Evolutionary conservation across 208 protist genomes (phyloP).

Genomic region (Acanthamoeba royreba): DNA sequence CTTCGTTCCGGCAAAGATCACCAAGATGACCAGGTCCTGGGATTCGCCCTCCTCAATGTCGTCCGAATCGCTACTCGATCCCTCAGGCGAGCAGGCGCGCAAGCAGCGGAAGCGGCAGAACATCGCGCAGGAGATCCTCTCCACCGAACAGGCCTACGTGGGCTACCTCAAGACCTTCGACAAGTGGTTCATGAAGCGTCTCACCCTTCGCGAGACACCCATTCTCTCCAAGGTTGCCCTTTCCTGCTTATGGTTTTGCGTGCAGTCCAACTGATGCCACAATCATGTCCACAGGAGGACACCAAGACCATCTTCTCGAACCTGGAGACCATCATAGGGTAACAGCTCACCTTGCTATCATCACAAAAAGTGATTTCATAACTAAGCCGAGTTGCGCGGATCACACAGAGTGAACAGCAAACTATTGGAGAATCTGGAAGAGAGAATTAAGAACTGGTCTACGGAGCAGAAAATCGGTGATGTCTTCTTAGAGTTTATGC

Average conservation of each 20-base stretch:
- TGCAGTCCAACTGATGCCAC: neutral
- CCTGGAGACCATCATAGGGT: slow-evolving; percentile 19
- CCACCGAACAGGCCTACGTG: slow-evolving; percentile 18
- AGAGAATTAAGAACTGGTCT: neutral
- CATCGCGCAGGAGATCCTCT: slow-evolving; percentile 25
- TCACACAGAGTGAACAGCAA: neutral
- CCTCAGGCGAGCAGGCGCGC: neutral
- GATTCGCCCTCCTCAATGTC: neutral
- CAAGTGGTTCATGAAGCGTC: slow-evolving; percentile 31
- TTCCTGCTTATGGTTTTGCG: neutral
- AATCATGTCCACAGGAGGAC: neutral
- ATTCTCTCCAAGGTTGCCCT: neutral
- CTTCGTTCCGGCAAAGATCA: neutral
- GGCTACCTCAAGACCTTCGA: slow-evolving; percentile 34
- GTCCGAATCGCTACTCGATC: neutral
- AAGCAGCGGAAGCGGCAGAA: neutral
- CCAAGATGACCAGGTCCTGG: neutral
- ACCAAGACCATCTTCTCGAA: slow-evolving; percentile 24
- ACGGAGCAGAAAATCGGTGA: slow-evolving; percentile 31
- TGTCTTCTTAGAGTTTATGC: neutral
- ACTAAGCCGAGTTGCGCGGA: too few species aligned
- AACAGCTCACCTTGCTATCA: neutral
- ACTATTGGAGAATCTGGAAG: neutral
- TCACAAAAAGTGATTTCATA: too few species aligned
- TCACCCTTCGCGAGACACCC: neutral